Evolutionary conservation across 2,329 filamentous ascomycete genomes (phyloP), one percentile per base, ranked within the genome.

Genomic region (Rhynchosporium graminicola): DNA sequence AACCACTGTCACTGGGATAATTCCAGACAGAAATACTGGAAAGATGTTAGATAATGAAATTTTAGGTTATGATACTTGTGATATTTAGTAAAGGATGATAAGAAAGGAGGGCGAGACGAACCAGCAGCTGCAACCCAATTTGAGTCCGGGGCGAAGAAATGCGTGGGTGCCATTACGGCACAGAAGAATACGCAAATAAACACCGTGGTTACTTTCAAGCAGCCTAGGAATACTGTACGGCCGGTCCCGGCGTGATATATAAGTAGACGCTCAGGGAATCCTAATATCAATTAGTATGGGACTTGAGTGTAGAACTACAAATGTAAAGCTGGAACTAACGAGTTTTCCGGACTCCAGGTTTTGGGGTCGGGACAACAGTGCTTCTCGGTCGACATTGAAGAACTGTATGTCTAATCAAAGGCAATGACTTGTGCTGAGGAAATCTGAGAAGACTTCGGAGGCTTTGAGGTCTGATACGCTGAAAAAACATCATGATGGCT

Each of bases 191-290:
- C 82, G 61, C 88, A 88, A 45, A 90, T 75, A 64, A 92, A 84
- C 46, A 95, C 80, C 3, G 88, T 87, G 0, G 86, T 86, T 61
- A 94, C 77, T 70, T 92, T 91, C 65, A 90, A 75, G 71, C 86
- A 83, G 55, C 88, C 89, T 51, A 94, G 77, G 67, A 89, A 87
- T 6, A 86, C 84, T 36, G 84, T 88, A 62, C 84, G 82, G 8
- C 82, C 81, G 0, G 85, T 88, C 58, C 91, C 90, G 59, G 87
- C 87, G 76, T 92, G 89, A 75, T 91, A 96, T 65, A 96, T 83
- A 68, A 92, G 81, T 33, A 93, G 72, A 13, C 78, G 78, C 66
- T 85, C 80, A 0, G 86, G 84, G 63, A 82, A 82, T 40, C 76
- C 81, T 84, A 46, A n/a, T 36, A 7, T 33, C 2, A 6, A 5